These are phyloP conservation scores for Acrasis kona DNA, from an alignment of 78 protist genomes.

Conservation along the genomic window DNA sequence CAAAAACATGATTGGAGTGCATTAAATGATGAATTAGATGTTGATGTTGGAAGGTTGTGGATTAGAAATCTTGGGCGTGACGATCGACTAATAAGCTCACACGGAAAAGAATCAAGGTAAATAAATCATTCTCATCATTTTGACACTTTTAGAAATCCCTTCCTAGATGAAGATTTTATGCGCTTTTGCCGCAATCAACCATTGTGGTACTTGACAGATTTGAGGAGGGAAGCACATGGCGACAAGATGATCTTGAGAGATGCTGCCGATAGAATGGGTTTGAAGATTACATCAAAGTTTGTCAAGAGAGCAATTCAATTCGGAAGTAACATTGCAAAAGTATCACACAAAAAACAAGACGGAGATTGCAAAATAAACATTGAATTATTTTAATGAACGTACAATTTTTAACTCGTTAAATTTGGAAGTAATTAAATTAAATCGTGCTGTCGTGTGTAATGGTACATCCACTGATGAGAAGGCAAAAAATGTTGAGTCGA, in stretches of 20 bases:
- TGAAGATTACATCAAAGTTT: conserved; percentile 19
- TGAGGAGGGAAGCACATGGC: conserved; percentile 33
- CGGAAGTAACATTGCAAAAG: conserved; percentile 38
- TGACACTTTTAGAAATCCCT: too few relatives aligned
- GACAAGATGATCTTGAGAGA: conserved; percentile 36
- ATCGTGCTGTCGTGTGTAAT: too few relatives aligned
- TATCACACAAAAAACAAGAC: too few relatives aligned
- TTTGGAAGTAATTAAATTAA: too few relatives aligned
- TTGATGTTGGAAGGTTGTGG: conserved; percentile 57
- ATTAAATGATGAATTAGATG: conserved; percentile 49
- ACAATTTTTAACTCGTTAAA: too few relatives aligned
- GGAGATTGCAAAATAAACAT: too few relatives aligned
- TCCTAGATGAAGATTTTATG: conserved; percentile 56
- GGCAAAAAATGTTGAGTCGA: too few relatives aligned
- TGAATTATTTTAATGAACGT: too few relatives aligned
- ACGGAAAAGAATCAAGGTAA: conserved; percentile 66
- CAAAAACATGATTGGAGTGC: conserved; percentile 29
- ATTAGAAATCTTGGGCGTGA: conserved; percentile 80
- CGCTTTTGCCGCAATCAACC: conserved; percentile 12
- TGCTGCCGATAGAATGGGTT: conserved; percentile 17
- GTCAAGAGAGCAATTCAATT: conserved; percentile 70
- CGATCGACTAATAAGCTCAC: conserved; percentile 69
- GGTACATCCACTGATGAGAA: too few relatives aligned
- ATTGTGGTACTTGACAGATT: conserved; percentile 26
- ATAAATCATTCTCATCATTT: too few relatives aligned